Evolutionary conservation across 1,284 basidiomycete species (phyloP), one percentile per base, ranked within the genome.

Genomic region (Meira miltonrushii): DNA sequence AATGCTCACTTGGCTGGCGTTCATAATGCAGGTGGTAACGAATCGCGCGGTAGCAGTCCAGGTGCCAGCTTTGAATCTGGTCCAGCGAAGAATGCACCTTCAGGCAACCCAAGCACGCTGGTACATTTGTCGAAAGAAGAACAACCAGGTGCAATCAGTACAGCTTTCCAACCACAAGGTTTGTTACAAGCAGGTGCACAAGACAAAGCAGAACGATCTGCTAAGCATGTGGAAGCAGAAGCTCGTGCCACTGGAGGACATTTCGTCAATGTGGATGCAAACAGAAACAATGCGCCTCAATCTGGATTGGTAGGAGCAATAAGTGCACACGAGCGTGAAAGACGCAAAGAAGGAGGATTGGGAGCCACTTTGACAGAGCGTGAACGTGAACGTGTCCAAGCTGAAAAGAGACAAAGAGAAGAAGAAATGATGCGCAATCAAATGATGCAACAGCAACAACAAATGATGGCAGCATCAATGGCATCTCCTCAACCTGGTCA

Each of bases 221-320:
- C 95, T 9, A 94, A 93, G 79, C 85, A 88, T 55, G 91, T 95
- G 73, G 93, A 99, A 78, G 89, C 93, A 78, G 81, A 90, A 12
- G 94, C 94, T 6, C 84, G 93, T 48, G 91, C 93, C 79, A 85
- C 83, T 8, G 95, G 95, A 39, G 87, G 86, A 28, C 89, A 90
- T 10, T 83, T 98, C 58, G 87, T 98, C 80, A 93, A 93, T 75
- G 90, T 98, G 19, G 90, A 90, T 4, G 21, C 17, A 17, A 85
- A 87, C 75, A 95, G 95, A 79, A 92, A 93, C 0, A 92, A 91
- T 3, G 91, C 92, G 1, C 94, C 95, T 9, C 91, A 95, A 79
- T 91, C 90, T 39, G 95, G 95, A 40, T 84, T 98, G 39, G 85
- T 98, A 49, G 94, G 94, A 21, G 93, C 93, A 1, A 93, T 98